Percentiles rank a stretch among this genome's conserved stretches.
Conservation (phyloP, 306 rosid species). For the Malus fusca region DNA sequence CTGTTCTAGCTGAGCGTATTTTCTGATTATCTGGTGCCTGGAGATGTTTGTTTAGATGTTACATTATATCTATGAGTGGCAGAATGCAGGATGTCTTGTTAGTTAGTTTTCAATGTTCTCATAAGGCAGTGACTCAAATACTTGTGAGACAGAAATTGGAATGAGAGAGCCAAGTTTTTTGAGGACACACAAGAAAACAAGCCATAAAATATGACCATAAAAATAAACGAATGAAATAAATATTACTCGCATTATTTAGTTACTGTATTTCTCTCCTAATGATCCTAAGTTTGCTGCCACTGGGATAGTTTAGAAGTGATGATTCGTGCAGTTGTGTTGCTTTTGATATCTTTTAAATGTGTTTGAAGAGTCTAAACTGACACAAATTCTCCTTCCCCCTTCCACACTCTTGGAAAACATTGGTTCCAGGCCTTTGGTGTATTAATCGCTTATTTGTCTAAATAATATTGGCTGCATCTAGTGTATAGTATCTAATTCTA, state of each 20-base stretch:
- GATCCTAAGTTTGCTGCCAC: neutral
- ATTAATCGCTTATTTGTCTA: constrained; percentile 9
- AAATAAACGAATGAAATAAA: neutral
- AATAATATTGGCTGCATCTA: neutral
- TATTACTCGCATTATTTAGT: neutral
- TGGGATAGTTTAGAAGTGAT: constrained; percentile 7
- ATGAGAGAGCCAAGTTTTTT: neutral
- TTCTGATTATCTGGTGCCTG: neutral
- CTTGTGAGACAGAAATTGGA: neutral
- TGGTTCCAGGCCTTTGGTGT: constrained; percentile 9
- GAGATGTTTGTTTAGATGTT: neutral
- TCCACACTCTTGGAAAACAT: neutral
- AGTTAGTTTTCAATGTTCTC: neutral
- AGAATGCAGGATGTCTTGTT: neutral
- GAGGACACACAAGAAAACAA: neutral
- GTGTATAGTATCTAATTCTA: constrained; percentile 3
- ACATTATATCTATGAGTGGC: neutral
- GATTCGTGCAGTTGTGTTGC: neutral
- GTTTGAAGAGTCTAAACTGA: neutral
- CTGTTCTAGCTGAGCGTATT: neutral
- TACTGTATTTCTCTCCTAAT: neutral
- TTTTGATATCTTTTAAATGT: neutral
- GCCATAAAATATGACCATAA: neutral
- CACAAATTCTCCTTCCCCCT: neutral
- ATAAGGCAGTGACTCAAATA: neutral